Percentiles rank a stretch among this genome's conserved stretches.
Conservation (phyloP, 2,329 filamentous ascomycete genomes). For the Cryphonectria japonica region DNA sequence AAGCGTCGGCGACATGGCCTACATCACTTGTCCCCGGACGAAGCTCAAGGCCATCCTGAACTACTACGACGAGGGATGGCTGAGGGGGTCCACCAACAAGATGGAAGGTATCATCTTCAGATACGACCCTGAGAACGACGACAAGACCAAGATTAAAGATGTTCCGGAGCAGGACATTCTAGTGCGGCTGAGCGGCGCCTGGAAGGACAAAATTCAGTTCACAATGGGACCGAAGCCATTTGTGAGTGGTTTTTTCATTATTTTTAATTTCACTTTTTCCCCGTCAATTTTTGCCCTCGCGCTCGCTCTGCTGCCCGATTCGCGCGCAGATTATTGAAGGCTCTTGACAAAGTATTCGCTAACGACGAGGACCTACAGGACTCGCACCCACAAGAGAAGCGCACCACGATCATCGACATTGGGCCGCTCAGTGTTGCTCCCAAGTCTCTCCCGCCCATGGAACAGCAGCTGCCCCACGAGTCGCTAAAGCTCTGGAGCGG, state of each 20-base stretch:
- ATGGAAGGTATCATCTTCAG: slow-evolving; percentile 90
- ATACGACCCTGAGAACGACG: slow-evolving; percentile 86
- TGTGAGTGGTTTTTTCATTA: slow-evolving; percentile 51
- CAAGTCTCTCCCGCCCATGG: slow-evolving; percentile 78
- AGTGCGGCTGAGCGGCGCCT: slow-evolving; percentile 80
- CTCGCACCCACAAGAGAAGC: slow-evolving; percentile 58
- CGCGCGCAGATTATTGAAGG: too few species aligned
- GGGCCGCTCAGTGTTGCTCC: slow-evolving; percentile 77
- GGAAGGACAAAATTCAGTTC: slow-evolving; percentile 74
- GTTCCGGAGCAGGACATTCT: slow-evolving; percentile 85
- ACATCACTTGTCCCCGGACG: slow-evolving; percentile 86
- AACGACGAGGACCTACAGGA: slow-evolving; percentile 38
- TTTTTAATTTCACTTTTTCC: too few species aligned
- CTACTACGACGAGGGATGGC: slow-evolving; percentile 94
- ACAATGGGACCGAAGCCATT: slow-evolving; percentile 62
- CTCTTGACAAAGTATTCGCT: not conserved
- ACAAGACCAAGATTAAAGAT: slow-evolving; percentile 78
- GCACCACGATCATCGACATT: slow-evolving; percentile 83
- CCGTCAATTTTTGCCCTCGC: too few species aligned
- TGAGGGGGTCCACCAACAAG: slow-evolving; percentile 87
- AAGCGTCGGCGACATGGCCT: slow-evolving; percentile 87
- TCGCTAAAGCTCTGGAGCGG: slow-evolving; percentile 84
- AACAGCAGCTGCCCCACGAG: slow-evolving; percentile 85
- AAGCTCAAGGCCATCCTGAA: slow-evolving; percentile 89
- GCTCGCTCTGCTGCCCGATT: too few species aligned